phyloP scores from a whole-genome alignment of 805 yeast genomes.

The Wickerhamiella musiphila region DNA sequence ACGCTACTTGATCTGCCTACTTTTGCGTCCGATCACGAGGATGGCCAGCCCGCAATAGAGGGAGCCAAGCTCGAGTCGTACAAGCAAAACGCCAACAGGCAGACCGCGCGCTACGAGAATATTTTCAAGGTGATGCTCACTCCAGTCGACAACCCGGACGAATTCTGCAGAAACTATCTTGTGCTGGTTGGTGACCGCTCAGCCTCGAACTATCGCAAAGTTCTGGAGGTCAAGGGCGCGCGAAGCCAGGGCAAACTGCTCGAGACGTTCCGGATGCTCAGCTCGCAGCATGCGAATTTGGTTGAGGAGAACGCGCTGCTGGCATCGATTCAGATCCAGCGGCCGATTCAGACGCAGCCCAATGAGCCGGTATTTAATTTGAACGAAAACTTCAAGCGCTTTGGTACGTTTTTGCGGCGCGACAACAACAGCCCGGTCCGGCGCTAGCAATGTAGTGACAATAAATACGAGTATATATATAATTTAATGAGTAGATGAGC shows the following conservation, averaged over 20 bases:
- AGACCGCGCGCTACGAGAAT: conserved; percentile 31
- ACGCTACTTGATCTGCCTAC: conserved; percentile 25
- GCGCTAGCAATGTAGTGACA: neutral
- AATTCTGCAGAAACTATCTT: conserved; percentile 47
- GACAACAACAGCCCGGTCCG: conserved; percentile 3
- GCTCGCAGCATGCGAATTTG: conserved; percentile 10
- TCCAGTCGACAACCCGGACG: conserved; percentile 45
- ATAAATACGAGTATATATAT: neutral
- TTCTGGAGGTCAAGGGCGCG: conserved; percentile 47
- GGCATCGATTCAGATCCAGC: neutral
- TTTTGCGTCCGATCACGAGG: conserved; percentile 23
- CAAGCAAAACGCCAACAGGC: conserved; percentile 5
- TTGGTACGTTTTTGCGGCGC: conserved; percentile 10
- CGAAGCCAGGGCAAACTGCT: conserved; percentile 10
- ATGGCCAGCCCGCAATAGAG: conserved; percentile 27
- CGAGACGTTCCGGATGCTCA: conserved; percentile 12
- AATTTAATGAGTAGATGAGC: neutral
- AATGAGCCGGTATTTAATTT: neutral
- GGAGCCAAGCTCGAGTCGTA: conserved; percentile 14
- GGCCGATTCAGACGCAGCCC: neutral
- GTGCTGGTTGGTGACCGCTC: conserved; percentile 48
- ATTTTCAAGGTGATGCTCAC: conserved; percentile 54
- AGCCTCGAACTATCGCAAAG: conserved; percentile 42
- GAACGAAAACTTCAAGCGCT: conserved; percentile 4
- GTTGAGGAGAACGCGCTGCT: conserved; percentile 10